Evolutionary conservation across 371 early-diverging fungal genomes (phyloP), one percentile per base, ranked within the genome.

Genomic region (Mucor lusitanicus): DNA sequence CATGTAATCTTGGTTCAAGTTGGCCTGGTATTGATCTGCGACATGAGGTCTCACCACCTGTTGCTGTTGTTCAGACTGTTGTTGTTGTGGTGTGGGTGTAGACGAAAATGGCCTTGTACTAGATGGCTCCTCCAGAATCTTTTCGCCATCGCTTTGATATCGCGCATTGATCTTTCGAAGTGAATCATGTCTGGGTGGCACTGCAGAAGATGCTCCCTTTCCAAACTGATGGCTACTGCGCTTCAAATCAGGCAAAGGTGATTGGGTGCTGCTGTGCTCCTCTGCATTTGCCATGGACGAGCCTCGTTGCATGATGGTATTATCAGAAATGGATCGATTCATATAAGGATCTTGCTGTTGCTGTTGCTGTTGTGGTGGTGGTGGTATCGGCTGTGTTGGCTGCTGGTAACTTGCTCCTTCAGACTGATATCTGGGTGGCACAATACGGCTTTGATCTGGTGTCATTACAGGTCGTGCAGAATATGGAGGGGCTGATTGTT

Each of bases 131-230:
- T 53, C 23, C 4, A 50, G 25, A 19, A 50, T 23, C 21, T 59
- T 57, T 8, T 50, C 50, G 4, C 35, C 48, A 33, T 40, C 17
- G 11, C 39, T 28, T 46, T 61, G 39, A 28, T 27, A 40, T 8
- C 23, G 48, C 13, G 63, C 15, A 25, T 35, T 37, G 3, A 40
- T 5, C 28, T 64, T 67, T 56, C 48, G 55, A 23, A 67, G 28
- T 2, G 68, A 67, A 48, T 67, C 68, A 23, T 61, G 61, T 55
- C 68, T 37, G 42, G 61, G 67, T 17, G 67, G 67, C 6, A 56
- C 64, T 28, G n/a, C 13, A 1, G 63, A 23, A 3, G 63, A 23
- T 39, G 25, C 21, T 4, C 50, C 50, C 21, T 60, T 60, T 17
- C 17, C 30, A 27, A 53, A 23, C n/a, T 33, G 37, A 53, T 39